Evolutionary conservation across 495 filamentous ascomycete species (phyloP).

Genomic region (Penicillium samsonianum): DNA sequence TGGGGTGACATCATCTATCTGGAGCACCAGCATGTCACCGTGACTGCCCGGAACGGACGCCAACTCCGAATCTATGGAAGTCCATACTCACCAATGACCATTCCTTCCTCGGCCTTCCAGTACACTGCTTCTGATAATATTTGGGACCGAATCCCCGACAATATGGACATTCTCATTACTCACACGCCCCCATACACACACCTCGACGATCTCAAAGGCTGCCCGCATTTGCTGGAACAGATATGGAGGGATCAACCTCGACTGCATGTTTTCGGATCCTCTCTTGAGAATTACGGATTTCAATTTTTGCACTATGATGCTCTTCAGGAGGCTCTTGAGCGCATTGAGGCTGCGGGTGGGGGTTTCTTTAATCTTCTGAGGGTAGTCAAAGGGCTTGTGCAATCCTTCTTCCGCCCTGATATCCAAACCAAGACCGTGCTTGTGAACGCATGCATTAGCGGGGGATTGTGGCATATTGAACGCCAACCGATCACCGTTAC

Average conservation of each 20-base stretch:
- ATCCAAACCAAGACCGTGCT: neutral
- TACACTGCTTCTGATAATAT: neutral
- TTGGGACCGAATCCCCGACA: neutral
- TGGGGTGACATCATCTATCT: conserved; percentile 3
- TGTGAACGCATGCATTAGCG: neutral
- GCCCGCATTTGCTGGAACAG: neutral
- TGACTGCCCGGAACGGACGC: neutral
- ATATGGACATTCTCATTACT: conserved; percentile 1
- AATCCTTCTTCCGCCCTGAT: neutral
- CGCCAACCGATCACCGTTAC: neutral
- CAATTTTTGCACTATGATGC: neutral
- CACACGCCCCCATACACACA: conserved; percentile 5
- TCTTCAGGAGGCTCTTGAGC: neutral
- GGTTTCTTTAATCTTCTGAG: neutral
- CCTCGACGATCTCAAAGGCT: neutral
- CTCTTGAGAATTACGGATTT: neutral
- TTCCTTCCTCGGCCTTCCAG: neutral
- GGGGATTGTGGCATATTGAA: neutral
- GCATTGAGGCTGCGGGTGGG: neutral
- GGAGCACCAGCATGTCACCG: neutral
- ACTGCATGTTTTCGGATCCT: neutral
- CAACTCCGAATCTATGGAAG: neutral
- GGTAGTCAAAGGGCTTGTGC: conserved; percentile 1
- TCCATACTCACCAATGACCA: neutral
- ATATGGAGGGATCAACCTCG: neutral